Evolutionary conservation across 148 eudicot species (phyloP).

Genomic region (Rhododendron griersonianum): DNA sequence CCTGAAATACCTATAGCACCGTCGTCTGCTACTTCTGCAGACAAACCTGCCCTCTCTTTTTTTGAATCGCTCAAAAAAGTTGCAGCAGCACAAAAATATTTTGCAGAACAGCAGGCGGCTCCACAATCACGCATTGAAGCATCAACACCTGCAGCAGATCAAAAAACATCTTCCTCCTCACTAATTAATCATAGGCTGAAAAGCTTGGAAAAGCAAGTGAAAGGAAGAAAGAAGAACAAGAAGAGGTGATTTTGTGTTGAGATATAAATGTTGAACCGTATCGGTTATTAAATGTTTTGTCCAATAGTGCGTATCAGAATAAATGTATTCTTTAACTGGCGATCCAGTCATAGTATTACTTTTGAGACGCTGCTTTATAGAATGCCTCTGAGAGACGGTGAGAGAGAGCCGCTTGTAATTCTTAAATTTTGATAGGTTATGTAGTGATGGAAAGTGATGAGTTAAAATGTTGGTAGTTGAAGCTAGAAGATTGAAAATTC

Average conservation of each 20-base stretch:
- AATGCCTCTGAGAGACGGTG: background rate
- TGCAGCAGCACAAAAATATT: constrained; percentile 30
- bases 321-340: background rate
- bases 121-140: constrained; percentile 17
- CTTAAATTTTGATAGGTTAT: constrained; percentile 9
- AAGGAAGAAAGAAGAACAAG: constrained; percentile 67
- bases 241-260: constrained; percentile 35
- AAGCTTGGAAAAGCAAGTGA: constrained; percentile 70
- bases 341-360: background rate
- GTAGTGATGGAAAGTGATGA: background rate
- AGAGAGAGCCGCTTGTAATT: background rate
- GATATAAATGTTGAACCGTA: background rate
- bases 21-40: constrained; percentile 21
- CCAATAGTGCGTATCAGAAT: background rate
- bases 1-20: constrained; percentile 59
- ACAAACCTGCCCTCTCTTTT: constrained; percentile 45
- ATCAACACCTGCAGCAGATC: constrained; percentile 28
- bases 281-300: background rate
- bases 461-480: background rate
- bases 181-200: constrained; percentile 57
- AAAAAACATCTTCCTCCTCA: constrained; percentile 41
- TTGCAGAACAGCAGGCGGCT: background rate
- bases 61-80: constrained; percentile 49
- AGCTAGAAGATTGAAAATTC: background rate
- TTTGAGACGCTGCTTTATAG: background rate